A percentile compares a stretch with the other conserved stretches of the same genome.
Evolutionary conservation across 352 stramenopile species (phyloP).

Genomic region (Globisporangium nunn): DNA sequence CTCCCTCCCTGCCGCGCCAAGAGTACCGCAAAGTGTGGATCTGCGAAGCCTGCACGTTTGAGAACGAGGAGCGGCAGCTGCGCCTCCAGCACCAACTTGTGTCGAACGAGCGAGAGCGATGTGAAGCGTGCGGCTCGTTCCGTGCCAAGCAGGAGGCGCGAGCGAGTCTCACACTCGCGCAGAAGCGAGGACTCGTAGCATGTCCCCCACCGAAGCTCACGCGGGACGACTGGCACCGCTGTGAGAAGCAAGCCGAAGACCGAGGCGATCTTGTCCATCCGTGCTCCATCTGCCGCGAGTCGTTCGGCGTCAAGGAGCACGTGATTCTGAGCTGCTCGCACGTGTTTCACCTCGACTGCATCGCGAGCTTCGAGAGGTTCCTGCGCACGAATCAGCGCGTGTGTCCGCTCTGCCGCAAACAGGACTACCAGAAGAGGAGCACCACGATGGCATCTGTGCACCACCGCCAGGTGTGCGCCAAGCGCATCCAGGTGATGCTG

Average conservation of each 20-base stretch:
- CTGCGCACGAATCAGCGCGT: constrained; percentile 69
- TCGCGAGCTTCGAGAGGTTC: constrained; percentile 82
- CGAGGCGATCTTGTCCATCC: constrained; percentile 54
- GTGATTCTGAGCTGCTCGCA: constrained; percentile 86
- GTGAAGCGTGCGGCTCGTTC: constrained; percentile 33
- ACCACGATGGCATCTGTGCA: constrained; percentile 41
- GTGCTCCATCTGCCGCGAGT: constrained; percentile 80
- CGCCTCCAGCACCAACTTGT: constrained; percentile 8
- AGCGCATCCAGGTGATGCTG: constrained; percentile 41
- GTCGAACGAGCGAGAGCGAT: constrained; percentile 23
- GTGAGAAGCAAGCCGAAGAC: constrained; percentile 54
- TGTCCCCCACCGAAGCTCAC: constrained; percentile 56
- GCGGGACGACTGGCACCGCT: constrained; percentile 59
- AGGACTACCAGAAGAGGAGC: constrained; percentile 73
- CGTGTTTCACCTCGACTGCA: constrained; percentile 77
- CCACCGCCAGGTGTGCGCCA: constrained; percentile 46
- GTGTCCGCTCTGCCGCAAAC: constrained; percentile 78
- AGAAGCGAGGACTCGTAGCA: constrained; percentile 58
- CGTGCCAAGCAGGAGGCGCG: constrained; percentile 22
- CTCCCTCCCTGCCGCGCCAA: no score
- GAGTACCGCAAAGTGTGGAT: constrained; percentile 66
- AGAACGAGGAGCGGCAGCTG: constrained; percentile 39
- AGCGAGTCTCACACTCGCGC: constrained; percentile 44
- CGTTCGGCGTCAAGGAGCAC: constrained; percentile 65
- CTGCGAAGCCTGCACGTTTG: constrained; percentile 72